Conservation (phyloP, 148 eudicot species). For the Rhododendron simsii region DNA sequence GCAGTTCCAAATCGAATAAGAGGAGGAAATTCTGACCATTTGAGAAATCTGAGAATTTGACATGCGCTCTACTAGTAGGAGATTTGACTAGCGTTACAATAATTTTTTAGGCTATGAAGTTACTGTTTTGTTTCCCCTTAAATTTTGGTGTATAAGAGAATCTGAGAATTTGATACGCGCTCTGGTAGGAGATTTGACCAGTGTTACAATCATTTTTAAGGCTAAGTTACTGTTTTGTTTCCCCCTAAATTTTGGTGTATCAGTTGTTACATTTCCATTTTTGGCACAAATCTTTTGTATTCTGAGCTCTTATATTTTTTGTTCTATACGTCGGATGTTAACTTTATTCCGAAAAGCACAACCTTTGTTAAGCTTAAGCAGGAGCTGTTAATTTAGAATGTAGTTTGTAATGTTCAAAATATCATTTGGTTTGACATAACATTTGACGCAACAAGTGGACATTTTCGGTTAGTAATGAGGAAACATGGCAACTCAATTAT, state of each 20-base stretch:
- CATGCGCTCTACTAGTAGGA: not conserved
- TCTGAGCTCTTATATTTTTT: not conserved
- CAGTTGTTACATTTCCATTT: not conserved
- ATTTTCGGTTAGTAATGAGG: too few species aligned
- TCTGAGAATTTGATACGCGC: not conserved
- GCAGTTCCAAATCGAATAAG: conserved; percentile 57
- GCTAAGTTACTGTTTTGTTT: not conserved
- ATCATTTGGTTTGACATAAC: too few species aligned
- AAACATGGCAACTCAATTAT: too few species aligned
- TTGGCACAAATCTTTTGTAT: not conserved
- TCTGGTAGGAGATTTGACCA: not conserved
- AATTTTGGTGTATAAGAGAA: not conserved
- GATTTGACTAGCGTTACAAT: not conserved
- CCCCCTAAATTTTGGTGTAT: not conserved
- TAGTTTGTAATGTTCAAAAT: not conserved
- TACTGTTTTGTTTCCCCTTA: not conserved
- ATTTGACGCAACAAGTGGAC: too few species aligned
- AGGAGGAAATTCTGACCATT: conserved; percentile 45
- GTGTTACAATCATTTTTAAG: not conserved
- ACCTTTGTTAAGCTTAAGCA: not conserved
- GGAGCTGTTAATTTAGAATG: not conserved
- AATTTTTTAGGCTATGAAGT: not conserved
- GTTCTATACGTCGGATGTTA: not conserved
- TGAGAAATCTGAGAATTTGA: not conserved
- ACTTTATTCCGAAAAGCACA: not conserved